Evolutionary conservation across 179 eudicot genomes (phyloP), one percentile per base, ranked within the genome.

Genomic region (Silene coronaria): DNA sequence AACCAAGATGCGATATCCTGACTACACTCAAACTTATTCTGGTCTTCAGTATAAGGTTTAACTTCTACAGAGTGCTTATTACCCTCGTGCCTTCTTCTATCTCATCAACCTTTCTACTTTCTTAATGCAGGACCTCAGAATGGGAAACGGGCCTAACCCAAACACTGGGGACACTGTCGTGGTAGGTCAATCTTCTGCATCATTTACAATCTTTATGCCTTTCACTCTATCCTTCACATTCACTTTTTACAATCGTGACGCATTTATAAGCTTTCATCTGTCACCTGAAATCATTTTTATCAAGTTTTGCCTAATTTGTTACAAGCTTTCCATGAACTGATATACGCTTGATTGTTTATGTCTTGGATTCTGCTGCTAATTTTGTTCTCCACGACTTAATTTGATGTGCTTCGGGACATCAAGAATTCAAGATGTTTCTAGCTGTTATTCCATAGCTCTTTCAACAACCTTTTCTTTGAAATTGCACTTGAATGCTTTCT

Each of bases 1-100:
- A 90, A 84, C 92, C 51, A 94, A 88, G 84, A 94, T 94, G 96
- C 85, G 91, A 67, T 94, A 87, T 83, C 96, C 97, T 76, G 98
- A 94, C 82, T 94, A 94, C 78, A 84, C 81, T 4, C 86, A 89
- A 85, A 92, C 98, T 69, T 81, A 81, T 36, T 87, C 96, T 27
- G 98, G 98, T 78, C 93, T 94, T 72, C 98, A 94, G 76, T 94
- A 81, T 79, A 94, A 92, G 98, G 98, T 94, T 58, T 62, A 23
- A 48, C 11, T 6, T 53, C 0, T 12, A 8, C 42, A 22, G 2
- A 8, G 1, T 36, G 1, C 9, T 36, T 36, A 36, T 60, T 74
- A 19, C 38, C 17, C 62, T 9, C 5, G 6, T 72, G 14, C 27
- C 42, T 3, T 30, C 23, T 70, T 61, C 61, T 4, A 8, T 38